Percentiles rank a stretch among this genome's conserved stretches.
Conservation (phyloP, 2,329 filamentous ascomycete genomes). For the Coniosporium uncinatum region DNA sequence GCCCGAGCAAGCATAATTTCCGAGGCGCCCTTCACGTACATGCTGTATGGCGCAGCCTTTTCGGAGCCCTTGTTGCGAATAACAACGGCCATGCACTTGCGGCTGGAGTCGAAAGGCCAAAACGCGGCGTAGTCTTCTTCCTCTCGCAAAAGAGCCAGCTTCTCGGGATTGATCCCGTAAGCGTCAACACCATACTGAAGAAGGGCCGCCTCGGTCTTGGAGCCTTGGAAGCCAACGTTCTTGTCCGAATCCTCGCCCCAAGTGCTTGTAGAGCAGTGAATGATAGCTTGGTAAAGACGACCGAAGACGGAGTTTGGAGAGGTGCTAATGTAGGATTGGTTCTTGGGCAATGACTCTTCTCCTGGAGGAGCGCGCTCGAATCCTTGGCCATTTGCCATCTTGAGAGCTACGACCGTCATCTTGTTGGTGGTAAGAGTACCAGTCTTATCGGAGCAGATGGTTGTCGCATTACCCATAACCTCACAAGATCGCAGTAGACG, state of each 20-base stretch:
- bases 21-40: conserved; percentile 67
- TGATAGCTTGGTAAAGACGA: conserved; percentile 59
- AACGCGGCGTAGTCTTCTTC: conserved; percentile 54
- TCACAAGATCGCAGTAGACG: conserved; percentile 60
- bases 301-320: conserved; percentile 63
- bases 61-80: conserved; percentile 39
- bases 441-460: conserved; percentile 68
- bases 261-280: conserved; percentile 75
- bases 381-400: conserved; percentile 58
- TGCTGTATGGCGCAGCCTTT: conserved; percentile 51
- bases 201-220: conserved; percentile 70
- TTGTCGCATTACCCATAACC: conserved; percentile 53
- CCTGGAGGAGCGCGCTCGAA: conserved; percentile 51
- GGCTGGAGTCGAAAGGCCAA: conserved; percentile 64
- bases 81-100: conserved; percentile 75
- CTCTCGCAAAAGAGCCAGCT: conserved; percentile 54
- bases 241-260: conserved; percentile 45
- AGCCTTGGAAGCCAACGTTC: conserved; percentile 53
- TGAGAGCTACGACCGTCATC: conserved; percentile 16
- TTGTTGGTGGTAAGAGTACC: conserved; percentile 40
- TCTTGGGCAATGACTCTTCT: conserved; percentile 51
- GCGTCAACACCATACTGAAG: conserved; percentile 63
- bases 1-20: conserved; percentile 53
- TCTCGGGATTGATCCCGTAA: conserved; percentile 54
- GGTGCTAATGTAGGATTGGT: conserved; percentile 53